Evolutionary conservation across 805 yeast genomes (phyloP), one percentile per base, ranked within the genome.

Genomic region (Candida montana): DNA sequence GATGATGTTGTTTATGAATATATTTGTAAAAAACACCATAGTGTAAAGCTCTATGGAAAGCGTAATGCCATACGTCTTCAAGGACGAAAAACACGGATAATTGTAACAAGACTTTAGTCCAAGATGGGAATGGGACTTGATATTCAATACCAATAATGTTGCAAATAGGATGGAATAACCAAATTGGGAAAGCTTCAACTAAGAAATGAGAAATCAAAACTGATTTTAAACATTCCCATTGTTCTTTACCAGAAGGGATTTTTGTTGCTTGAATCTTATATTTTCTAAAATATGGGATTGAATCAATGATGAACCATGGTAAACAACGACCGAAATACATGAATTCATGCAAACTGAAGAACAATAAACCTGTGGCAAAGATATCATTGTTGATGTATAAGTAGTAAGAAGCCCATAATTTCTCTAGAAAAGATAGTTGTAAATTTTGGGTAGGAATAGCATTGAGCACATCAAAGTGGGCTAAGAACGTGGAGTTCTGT

Each of bases 51-150:
- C 97, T 79, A 65, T 90, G 98, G 62, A 83, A 81, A 83, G 90
- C 85, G 71, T 90, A 90, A 67, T 90, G 98, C 97, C 97, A 90
- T 50, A 85, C 72, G 61, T 90, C 98, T 67, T 90, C 98, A 51
- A 83, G 63, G 34, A 85, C 72, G 63, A 90, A 90, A 65, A 90
- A 86, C 9, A 86, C 54, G n/a, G 76, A 71, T 43, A 89, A 72
- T 61, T 90, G 96, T 35, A 68, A 54, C 15, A 66, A 61, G 65
- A 86, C 79, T 31, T 74, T 75, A 43, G 64, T 62, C 57, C 68
- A 53, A 9, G 75, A 57, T 32, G 97, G 96, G 74, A 90, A 88
- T 18, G 97, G 96, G 13, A 88, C 93, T 31, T 72, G 70, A 54
- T 77, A 77, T 9, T 78, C 63, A 51, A 91, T 83, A 50, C 93